phyloP scores from a whole-genome alignment of 2,329 filamentous ascomycete genomes.

The Aspergillus aculeatinus region DNA sequence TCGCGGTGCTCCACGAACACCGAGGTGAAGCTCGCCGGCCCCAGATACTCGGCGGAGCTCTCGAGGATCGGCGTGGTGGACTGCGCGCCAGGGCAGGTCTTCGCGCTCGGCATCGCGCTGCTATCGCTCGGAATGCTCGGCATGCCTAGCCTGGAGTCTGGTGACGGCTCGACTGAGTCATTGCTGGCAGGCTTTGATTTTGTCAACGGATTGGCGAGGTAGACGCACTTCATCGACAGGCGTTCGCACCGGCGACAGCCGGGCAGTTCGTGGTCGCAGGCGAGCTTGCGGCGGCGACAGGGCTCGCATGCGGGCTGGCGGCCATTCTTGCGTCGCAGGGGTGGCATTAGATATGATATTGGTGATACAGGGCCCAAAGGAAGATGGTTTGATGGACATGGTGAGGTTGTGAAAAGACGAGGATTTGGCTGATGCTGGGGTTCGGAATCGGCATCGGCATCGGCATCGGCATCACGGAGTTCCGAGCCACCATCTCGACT shows the following conservation, averaged over 20 bases:
- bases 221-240: slow-evolving; percentile 1
- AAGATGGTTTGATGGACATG: background rate
- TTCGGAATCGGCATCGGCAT: slow-evolving; percentile 5
- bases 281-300: slow-evolving; percentile 6
- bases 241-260: slow-evolving; percentile 1
- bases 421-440: background rate
- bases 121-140: background rate
- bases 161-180: background rate
- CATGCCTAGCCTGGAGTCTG: background rate
- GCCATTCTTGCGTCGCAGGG: slow-evolving; percentile 1
- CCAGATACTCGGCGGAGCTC: slow-evolving; percentile 6
- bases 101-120: background rate
- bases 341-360: background rate
- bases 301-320: slow-evolving; percentile 5
- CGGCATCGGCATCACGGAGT: background rate
- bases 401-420: background rate
- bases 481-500: background rate
- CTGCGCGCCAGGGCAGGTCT: slow-evolving; percentile 2
- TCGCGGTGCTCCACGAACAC: slow-evolving; percentile 8
- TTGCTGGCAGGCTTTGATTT: background rate
- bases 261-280: slow-evolving; percentile 6
- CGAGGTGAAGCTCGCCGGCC: slow-evolving; percentile 6
- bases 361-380: background rate
- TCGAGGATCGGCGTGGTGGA: slow-evolving; percentile 3
- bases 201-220: slow-evolving; percentile 1